Percentiles rank a stretch among this genome's conserved stretches.
These are phyloP conservation scores for Arctium lappa DNA, from an alignment of 129 eudicot genomes.

Conservation along the genomic window DNA sequence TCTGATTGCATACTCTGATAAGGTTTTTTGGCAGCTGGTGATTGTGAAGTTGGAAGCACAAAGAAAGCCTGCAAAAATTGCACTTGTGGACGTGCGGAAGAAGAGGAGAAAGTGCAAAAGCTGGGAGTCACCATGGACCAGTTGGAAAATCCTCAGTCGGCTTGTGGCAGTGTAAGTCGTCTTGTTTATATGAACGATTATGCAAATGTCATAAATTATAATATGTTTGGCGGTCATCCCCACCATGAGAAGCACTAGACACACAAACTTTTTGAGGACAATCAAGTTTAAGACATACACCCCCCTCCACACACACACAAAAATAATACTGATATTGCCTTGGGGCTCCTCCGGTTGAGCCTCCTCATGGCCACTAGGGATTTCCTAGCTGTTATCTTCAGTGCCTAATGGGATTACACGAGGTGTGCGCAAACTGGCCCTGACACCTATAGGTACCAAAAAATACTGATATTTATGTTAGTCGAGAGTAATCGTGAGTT, in stretches of 20 bases:
- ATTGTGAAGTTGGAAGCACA: constrained; percentile 88
- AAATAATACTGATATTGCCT: too few species aligned
- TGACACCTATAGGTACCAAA: too few species aligned
- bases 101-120: constrained; percentile 69
- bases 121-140: constrained; percentile 73
- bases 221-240: not conserved
- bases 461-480: not conserved
- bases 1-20: not conserved
- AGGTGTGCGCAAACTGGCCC: too few species aligned
- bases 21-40: constrained; percentile 45
- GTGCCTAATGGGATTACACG: too few species aligned
- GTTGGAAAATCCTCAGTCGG: constrained; percentile 71
- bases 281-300: too few species aligned
- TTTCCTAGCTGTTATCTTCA: too few species aligned
- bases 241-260: not conserved
- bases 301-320: too few species aligned
- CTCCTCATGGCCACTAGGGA: too few species aligned
- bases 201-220: not conserved
- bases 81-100: constrained; percentile 87
- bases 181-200: not conserved
- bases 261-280: not conserved
- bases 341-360: too few species aligned
- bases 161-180: constrained; percentile 79
- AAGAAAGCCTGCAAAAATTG: constrained; percentile 93
- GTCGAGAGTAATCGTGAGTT: not conserved